phyloP scores from a whole-genome alignment of 1,139 yeast species.

The Candida sanyaensis region DNA sequence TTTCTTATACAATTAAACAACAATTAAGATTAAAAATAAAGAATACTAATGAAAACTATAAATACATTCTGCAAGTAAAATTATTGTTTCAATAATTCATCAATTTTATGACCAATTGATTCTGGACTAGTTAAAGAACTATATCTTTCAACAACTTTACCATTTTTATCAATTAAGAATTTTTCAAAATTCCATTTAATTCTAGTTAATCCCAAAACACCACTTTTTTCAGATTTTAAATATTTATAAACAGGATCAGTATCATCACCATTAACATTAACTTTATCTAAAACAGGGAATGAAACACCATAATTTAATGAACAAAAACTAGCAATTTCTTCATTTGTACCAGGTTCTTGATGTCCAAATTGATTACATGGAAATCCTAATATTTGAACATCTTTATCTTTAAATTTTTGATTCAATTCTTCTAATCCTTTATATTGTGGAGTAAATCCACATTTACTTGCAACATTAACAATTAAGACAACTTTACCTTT shows the following conservation, averaged over 20 bases:
- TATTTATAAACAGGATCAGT: slow-evolving; percentile 80
- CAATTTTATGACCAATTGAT: slow-evolving; percentile 38
- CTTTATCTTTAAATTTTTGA: slow-evolving; percentile 69
- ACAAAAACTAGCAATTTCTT: slow-evolving; percentile 44
- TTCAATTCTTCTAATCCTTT: slow-evolving; percentile 78
- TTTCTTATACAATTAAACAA: too few species aligned
- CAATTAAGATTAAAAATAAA: too few species aligned
- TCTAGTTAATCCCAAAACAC: slow-evolving; percentile 46
- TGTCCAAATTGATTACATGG: slow-evolving; percentile 75
- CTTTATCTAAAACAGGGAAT: slow-evolving; percentile 84
- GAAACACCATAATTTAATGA: slow-evolving; percentile 55
- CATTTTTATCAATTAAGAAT: slow-evolving; percentile 45
- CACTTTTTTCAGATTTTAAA: slow-evolving; percentile 58
- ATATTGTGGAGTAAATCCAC: slow-evolving; percentile 82
- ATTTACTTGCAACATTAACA: slow-evolving; percentile 93
- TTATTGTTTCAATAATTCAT: slow-evolving; percentile 22
- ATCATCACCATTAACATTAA: slow-evolving; percentile 84
- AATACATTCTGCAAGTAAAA: too few species aligned
- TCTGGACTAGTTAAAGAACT: slow-evolving; percentile 44
- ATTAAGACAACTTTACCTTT: slow-evolving; percentile 89
- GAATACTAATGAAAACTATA: too few species aligned
- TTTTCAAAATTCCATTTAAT: slow-evolving; percentile 20
- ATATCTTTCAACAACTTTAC: slow-evolving; percentile 47
- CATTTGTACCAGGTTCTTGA: slow-evolving; percentile 46
- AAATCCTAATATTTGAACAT: slow-evolving; percentile 78